Base-by-base conservation (phyloP, 306 rosid species). In the Begonia fuchsioides region DNA sequence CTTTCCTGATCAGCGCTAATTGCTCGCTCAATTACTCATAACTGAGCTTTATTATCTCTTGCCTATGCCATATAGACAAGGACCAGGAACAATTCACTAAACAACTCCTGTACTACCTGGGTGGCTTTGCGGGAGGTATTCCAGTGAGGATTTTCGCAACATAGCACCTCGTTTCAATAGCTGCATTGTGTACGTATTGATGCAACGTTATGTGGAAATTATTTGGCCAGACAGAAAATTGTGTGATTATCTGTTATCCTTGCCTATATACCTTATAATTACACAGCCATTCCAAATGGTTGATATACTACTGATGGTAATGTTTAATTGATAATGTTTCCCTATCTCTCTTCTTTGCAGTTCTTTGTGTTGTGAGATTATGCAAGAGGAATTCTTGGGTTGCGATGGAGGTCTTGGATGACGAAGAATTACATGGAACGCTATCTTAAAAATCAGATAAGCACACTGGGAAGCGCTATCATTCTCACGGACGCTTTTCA, bases 391-490 rank as follows among this genome's bases (percentile, higher is more conserved):
- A 81, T 77, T 32, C 94, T 90, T 57, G 68, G 95, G 50, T 64
- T 90, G 82, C 79, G 98, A 65, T 84, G 98, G 95, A 85, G 98
- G 56, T 79, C 98, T 56, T 90, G 98, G 98, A 90, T 90, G 98
- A 90, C 98, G n/a, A 77, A 78, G 57, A 68, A 76, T 66, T 90
- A 90, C 77, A 81, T 85, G 79, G 76, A 90, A 54, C 98, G 94
- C 56, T 90, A 81, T 66, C 71, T 90, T 43, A 81, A 71, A 66
- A 62, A 81, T 68, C 92, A 64, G 52, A 76, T n/a, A n/a, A n/a
- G n/a, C n/a, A n/a, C 67, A 90, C 95, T 0, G 94, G 87, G 56
- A 85, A 0, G 84, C 95, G 15, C 78, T 85, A 49, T 49, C 93
- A n/a, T 82, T 92, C 69, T 73, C 98, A 15, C 58, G 85, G 70